Base-by-base conservation (phyloP, 352 stramenopile genomes). In the Globisporangium nodosum region DNA sequence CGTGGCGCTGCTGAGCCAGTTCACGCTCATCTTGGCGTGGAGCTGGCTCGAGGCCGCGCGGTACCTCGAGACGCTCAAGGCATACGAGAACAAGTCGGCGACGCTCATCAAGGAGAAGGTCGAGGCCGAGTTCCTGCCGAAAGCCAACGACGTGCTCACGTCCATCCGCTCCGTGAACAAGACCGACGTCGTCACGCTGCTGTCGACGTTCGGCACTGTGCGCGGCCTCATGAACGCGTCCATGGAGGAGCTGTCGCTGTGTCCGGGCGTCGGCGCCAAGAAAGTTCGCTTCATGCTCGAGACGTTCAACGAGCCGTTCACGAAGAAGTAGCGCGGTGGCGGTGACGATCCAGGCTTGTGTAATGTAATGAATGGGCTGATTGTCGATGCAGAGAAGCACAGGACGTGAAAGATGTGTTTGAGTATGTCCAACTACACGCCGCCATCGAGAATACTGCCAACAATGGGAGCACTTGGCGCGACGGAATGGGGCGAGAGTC, bases 51-150 rank as follows among this genome's bases (percentile, higher is more conserved):
- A 99, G 69, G 91, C 89, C 35, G 96, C 94, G 50, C 75, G 96
- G 39, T 99, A 99, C 66, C 60, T 99, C 11, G 96, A 99, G 79
- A 98, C 96, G 21, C 90, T 98, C 54, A 98, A 98, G 73, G 79
- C 84, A 15, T 97, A 98, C 63, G 95, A 99, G 68, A 93, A 97
- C 57, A 98, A 98, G 67, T 91, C 97, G 71, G 87, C 93, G 33
- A 87, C 81, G 31, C 81, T 91, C 27, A 98, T 99, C 60, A 95
- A 98, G 73, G 94, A 98, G 65, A 89, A 94, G 63, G 81, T 97
- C 15, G 81, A 98, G 56, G 76, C 76, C 16, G 90, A 95, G 56
- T 97, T 97, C 60, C 69, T 98, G 18, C 73, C 85, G 0, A 92
- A 97, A 66, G 85, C 96, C 7, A 87, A 94, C 57, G 87, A 98